These are phyloP conservation scores for Pichia sp. DNA, from an alignment of 1,139 yeast genomes.

Conservation along the genomic window DNA sequence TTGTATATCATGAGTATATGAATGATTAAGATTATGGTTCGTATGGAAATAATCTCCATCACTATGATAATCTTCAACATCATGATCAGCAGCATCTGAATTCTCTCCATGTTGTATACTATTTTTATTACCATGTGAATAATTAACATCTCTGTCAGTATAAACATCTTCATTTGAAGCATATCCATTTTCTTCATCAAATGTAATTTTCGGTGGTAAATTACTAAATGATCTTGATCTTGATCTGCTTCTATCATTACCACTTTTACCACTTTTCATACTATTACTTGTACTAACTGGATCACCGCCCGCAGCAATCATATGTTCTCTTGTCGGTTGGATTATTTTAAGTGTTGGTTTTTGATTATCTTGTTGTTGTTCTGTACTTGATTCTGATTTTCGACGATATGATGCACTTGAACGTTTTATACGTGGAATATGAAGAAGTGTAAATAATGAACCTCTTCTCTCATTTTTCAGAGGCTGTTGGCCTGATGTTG, in stretches of 20 bases:
- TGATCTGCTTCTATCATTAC: neutral
- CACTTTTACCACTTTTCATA: neutral
- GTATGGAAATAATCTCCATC: neutral
- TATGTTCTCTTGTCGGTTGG: conserved; percentile 9
- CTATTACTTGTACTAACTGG: neutral
- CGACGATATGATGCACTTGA: neutral
- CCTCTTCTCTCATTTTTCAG: neutral
- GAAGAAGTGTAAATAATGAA: neutral
- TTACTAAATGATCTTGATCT: neutral
- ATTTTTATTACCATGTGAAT: neutral
- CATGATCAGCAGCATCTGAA: neutral
- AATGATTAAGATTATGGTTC: neutral
- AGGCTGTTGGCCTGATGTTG: neutral
- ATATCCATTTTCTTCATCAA: conserved; percentile 6
- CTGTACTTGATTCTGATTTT: neutral
- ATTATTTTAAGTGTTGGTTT: neutral
- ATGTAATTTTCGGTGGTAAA: neutral
- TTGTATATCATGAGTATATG: neutral
- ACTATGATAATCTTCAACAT: neutral
- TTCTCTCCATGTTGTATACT: neutral
- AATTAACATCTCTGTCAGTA: neutral
- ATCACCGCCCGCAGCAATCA: conserved; percentile 10
- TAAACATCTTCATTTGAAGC: neutral
- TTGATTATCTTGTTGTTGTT: neutral
- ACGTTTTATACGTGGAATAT: neutral